phyloP scores from a whole-genome alignment of 2,329 filamentous ascomycete species.

The Fusarium neocosmosporiellum region DNA sequence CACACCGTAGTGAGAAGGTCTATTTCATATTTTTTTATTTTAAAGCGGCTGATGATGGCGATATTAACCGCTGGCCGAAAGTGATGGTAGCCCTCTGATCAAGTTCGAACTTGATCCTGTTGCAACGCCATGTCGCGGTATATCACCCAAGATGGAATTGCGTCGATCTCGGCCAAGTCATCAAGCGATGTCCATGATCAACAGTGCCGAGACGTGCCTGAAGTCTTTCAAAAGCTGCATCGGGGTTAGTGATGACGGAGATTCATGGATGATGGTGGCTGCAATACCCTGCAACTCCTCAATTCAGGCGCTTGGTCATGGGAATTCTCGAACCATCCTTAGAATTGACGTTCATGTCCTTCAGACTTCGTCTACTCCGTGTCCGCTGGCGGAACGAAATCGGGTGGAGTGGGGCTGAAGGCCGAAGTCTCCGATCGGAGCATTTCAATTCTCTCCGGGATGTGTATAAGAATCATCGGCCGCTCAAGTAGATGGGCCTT shows the following conservation, averaged over 20 bases:
- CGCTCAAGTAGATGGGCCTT: not conserved
- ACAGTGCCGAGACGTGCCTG: not conserved
- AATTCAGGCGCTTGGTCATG: not conserved
- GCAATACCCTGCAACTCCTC: too few species aligned
- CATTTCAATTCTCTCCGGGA: conserved; percentile 21
- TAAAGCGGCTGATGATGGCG: too few species aligned
- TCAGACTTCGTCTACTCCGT: not conserved
- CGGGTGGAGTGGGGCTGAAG: not conserved
- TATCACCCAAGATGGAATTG: not conserved
- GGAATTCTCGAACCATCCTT: not conserved
- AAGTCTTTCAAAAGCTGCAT: not conserved
- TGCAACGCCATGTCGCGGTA: not conserved
- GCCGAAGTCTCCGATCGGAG: conserved; percentile 41
- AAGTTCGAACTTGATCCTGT: not conserved
- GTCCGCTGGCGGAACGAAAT: not conserved
- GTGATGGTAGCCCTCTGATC: not conserved
- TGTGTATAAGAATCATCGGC: conserved; percentile 14
- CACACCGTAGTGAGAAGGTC: not conserved
- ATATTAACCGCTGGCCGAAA: not conserved
- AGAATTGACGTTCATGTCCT: not conserved
- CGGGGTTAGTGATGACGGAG: not conserved
- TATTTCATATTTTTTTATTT: too few species aligned
- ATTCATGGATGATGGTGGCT: not conserved
- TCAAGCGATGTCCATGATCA: not conserved
- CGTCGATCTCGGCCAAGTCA: not conserved